Conservation (phyloP, 2,329 filamentous ascomycete species). For the Epichloe gansuensis region DNA sequence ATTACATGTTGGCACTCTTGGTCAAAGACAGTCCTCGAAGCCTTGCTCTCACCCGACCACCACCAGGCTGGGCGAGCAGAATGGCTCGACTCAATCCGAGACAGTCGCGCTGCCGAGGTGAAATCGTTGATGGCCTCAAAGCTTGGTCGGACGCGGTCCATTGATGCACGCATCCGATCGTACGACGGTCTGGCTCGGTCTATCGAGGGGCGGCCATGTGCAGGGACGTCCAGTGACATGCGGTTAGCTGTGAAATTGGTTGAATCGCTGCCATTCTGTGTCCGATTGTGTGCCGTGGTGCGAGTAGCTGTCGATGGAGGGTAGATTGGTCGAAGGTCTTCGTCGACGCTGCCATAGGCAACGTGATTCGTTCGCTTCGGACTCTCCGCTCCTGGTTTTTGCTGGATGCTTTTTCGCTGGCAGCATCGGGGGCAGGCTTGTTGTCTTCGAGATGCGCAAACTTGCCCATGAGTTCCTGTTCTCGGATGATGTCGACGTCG, state of each 20-base stretch:
- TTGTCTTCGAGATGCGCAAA: constrained; percentile 54
- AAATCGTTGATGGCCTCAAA: constrained; percentile 87
- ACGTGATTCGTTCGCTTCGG: constrained; percentile 44
- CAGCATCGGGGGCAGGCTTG: constrained; percentile 22
- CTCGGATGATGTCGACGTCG: constrained; percentile 90
- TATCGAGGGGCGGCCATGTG: constrained; percentile 39
- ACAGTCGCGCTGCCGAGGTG: constrained; percentile 76
- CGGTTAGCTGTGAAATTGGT: constrained; percentile 73
- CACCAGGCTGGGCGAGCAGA: constrained; percentile 22
- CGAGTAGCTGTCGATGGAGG: constrained; percentile 77
- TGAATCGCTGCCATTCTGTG: constrained; percentile 86
- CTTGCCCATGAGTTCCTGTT: constrained; percentile 73
- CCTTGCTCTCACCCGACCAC: constrained; percentile 22
- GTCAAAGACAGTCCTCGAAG: constrained; percentile 31
- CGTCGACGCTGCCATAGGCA: constrained; percentile 56
- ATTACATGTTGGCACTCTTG: constrained; percentile 28
- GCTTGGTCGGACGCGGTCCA: constrained; percentile 73
- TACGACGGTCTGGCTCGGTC: constrained; percentile 72
- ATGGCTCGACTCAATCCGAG: constrained; percentile 66
- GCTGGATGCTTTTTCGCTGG: constrained; percentile 25
- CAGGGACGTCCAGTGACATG: constrained; percentile 32
- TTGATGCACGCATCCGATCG: constrained; percentile 73
- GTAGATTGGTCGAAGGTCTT: constrained; percentile 87
- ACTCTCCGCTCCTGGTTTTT: constrained; percentile 42
- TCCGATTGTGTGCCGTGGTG: constrained; percentile 62